Percentiles rank a stretch among this genome's conserved stretches.
Evolutionary conservation across 2,329 filamentous ascomycete genomes (phyloP).

Genomic region (Botrytis paeoniae): DNA sequence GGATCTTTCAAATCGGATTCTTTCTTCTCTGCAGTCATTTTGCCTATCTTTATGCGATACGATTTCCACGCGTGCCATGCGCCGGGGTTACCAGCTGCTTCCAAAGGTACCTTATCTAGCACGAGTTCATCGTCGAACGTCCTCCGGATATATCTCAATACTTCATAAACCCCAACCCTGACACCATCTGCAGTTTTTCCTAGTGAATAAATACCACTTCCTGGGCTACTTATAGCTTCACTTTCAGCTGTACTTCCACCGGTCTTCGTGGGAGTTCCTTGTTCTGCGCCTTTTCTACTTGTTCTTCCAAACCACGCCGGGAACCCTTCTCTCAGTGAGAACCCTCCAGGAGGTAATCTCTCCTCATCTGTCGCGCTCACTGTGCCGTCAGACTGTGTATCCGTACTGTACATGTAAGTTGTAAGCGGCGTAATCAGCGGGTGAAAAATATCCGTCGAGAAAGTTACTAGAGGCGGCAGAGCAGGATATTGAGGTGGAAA

Average conservation of each 20-base stretch:
- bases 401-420: constrained; percentile 89
- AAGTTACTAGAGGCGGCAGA: constrained; percentile 79
- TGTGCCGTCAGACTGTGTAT: constrained; percentile 69
- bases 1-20: neutral
- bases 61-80: constrained; percentile 93
- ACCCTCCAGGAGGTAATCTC: constrained; percentile 80
- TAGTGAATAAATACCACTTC: constrained; percentile 3
- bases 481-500: constrained; percentile 80
- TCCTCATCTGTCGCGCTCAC: constrained; percentile 83
- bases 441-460: constrained; percentile 92
- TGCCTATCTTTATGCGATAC: constrained; percentile 53
- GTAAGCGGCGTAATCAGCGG: constrained; percentile 88
- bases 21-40: constrained; percentile 24
- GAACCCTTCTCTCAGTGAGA: constrained; percentile 88
- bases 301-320: constrained; percentile 78
- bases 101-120: constrained; percentile 74
- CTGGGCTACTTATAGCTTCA: constrained; percentile 21
- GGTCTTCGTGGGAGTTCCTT: constrained; percentile 30
- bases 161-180: constrained; percentile 54
- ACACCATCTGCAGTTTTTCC: constrained; percentile 17
- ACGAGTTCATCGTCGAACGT: constrained; percentile 76
- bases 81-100: constrained; percentile 82
- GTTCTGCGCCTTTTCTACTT: constrained; percentile 33
- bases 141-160: constrained; percentile 77
- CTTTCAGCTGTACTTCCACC: constrained; percentile 26